Conservation (phyloP, 108 stramenopile species). For the Skeletonema marinoi region DNA sequence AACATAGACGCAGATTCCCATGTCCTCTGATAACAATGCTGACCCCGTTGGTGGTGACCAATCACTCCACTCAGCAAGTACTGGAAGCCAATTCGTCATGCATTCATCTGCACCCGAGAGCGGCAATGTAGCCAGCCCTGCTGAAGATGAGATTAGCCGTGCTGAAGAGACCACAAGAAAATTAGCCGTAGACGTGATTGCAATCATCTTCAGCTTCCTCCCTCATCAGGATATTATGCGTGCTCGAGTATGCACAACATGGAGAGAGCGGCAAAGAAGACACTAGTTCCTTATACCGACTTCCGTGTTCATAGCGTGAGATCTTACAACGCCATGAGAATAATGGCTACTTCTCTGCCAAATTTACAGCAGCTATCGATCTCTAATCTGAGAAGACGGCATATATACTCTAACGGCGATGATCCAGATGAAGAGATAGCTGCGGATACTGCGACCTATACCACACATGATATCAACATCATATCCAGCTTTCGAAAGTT, state of each 20-base stretch:
- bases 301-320: not conserved
- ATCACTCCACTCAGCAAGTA: too few species aligned
- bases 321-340: not conserved
- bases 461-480: constrained; percentile 3
- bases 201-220: constrained; percentile 6
- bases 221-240: not conserved
- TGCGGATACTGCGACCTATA: not conserved
- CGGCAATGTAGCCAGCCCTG: too few species aligned
- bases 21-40: too few species aligned
- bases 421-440: not conserved
- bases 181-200: constrained; percentile 2
- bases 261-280: constrained; percentile 3
- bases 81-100: too few species aligned
- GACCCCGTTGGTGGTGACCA: too few species aligned
- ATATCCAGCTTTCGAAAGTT: not conserved
- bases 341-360: not conserved
- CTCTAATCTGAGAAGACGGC: not conserved
- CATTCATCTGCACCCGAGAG: too few species aligned
- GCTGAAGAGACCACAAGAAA: not conserved
- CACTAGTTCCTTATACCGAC: not conserved
- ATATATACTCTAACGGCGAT: not conserved
- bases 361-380: not conserved
- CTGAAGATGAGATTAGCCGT: too few species aligned
- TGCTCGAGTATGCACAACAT: constrained; percentile 2
- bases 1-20: too few species aligned